phyloP scores from a whole-genome alignment of 495 filamentous ascomycete species.

The Lophiostoma macrostomum region DNA sequence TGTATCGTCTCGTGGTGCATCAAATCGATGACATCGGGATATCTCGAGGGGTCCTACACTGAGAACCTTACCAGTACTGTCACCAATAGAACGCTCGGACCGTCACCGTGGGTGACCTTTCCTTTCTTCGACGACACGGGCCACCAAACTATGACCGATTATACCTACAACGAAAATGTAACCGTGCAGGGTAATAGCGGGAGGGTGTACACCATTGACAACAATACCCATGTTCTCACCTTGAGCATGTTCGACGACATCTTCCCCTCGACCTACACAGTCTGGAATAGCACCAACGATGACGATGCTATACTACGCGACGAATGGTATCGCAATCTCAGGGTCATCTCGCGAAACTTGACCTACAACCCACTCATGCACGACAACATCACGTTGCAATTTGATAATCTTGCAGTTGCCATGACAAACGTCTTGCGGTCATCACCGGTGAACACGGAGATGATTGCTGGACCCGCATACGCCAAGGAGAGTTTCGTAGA shows the following conservation, averaged over 20 bases:
- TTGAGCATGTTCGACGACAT: slow-evolving; percentile 14
- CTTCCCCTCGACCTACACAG: slow-evolving; percentile 14
- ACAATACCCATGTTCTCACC: slow-evolving; percentile 1
- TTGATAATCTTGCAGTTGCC: slow-evolving; percentile 17
- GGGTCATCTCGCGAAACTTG: neutral
- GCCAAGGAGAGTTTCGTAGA: slow-evolving; percentile 12
- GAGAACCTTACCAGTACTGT: slow-evolving; percentile 12
- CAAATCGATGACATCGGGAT: slow-evolving; percentile 15
- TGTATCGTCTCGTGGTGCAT: slow-evolving; percentile 17
- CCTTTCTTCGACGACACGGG: neutral
- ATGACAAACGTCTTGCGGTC: slow-evolving; percentile 18
- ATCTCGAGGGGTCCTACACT: slow-evolving; percentile 4
- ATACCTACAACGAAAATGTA: slow-evolving; percentile 14
- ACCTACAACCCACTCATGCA: slow-evolving; percentile 15
- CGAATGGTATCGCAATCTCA: slow-evolving; percentile 2
- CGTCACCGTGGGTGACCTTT: slow-evolving; percentile 3
- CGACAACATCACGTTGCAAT: slow-evolving; percentile 17
- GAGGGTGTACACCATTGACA: slow-evolving; percentile 1
- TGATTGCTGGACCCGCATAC: slow-evolving; percentile 12
- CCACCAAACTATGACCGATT: neutral
- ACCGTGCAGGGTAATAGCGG: slow-evolving; percentile 10
- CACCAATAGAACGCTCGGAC: slow-evolving; percentile 17
- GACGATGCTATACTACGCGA: slow-evolving; percentile 6
- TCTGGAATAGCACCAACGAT: slow-evolving; percentile 12
- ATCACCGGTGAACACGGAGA: neutral